Evolutionary conservation across 257 asterid species (phyloP).

Genomic region (Solanum dulcamara): DNA sequence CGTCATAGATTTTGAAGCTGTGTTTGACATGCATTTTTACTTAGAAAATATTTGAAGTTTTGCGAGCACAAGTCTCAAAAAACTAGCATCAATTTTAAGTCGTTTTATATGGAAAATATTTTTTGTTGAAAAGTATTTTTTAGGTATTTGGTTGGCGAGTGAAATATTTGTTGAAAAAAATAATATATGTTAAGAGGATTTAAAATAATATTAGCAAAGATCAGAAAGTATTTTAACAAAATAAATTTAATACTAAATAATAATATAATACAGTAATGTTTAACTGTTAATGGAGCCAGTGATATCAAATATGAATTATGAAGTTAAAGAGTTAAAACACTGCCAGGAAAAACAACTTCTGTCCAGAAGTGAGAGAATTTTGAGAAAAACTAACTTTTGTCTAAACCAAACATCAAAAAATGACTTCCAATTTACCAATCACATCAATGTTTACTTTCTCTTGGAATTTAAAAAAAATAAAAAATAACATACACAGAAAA

Average conservation of each 20-base stretch:
- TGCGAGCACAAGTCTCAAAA: neutral
- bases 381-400: neutral
- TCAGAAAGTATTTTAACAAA: neutral
- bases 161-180: neutral
- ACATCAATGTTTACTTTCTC: neutral
- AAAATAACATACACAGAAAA: too few species aligned
- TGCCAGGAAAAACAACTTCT: neutral
- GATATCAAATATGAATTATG: neutral
- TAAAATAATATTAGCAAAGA: neutral
- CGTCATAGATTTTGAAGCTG: neutral
- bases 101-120: too few species aligned
- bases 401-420: neutral
- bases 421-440: neutral
- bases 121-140: neutral
- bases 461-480: too few species aligned
- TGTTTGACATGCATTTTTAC: neutral
- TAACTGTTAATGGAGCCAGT: neutral
- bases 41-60: neutral
- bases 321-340: neutral
- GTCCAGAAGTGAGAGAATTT: too few species aligned
- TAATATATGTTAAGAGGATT: neutral
- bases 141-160: neutral
- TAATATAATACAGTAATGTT: neutral
- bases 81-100: too few species aligned
- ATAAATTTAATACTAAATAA: too few species aligned